Conservation (phyloP, 108 stramenopile species). For the Discostella pseudostelligera region DNA sequence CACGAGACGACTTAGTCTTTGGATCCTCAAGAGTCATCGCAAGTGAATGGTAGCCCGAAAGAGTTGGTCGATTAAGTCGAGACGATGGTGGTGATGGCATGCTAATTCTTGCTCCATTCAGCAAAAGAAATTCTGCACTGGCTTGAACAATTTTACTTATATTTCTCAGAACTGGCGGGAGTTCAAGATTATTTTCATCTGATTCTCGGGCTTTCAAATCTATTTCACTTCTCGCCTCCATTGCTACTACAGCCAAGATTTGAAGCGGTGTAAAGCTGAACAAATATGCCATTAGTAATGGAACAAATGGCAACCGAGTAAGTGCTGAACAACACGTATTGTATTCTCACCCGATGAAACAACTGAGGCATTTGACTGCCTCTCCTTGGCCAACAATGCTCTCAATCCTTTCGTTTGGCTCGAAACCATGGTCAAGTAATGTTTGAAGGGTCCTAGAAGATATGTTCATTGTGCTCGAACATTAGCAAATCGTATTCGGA, state of each 20-base stretch:
- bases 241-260: conserved; percentile 55
- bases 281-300: not conserved
- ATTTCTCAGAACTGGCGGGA: conserved; percentile 24
- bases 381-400: conserved; percentile 40
- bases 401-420: conserved; percentile 78
- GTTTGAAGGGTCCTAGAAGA: conserved; percentile 40
- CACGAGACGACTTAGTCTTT: conserved; percentile 16
- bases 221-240: conserved; percentile 19
- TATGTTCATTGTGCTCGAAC: not conserved
- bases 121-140: conserved; percentile 46
- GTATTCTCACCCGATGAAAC: conserved; percentile 47
- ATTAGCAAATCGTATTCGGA: not conserved
- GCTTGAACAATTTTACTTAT: conserved; percentile 43
- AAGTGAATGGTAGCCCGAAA: conserved; percentile 26
- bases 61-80: conserved; percentile 43
- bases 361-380: conserved; percentile 34
- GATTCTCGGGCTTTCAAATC: conserved; percentile 2
- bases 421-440: conserved; percentile 67
- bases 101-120: conserved; percentile 59
- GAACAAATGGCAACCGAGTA: not conserved
- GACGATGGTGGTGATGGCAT: conserved; percentile 55
- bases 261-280: conserved; percentile 72
- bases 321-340: not conserved
- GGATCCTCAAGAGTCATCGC: conserved; percentile 5
- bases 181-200: conserved; percentile 18